Base-by-base conservation (phyloP, 805 yeast genomes). In the Teunomyces aglyptinius region DNA sequence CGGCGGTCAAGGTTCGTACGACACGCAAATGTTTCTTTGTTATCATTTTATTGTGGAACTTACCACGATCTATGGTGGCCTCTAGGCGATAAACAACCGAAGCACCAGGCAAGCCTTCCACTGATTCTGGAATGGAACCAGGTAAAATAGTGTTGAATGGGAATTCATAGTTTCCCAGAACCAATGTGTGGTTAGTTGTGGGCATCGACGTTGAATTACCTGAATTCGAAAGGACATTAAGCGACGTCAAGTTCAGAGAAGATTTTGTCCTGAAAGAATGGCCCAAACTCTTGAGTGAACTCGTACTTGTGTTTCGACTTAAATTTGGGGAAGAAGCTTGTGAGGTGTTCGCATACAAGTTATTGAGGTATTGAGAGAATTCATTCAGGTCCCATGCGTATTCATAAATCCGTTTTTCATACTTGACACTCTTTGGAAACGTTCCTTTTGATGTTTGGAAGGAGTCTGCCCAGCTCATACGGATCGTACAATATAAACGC, bases 121-220 rank as follows among this genome's bases (percentile, higher is more conserved):
- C 84, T 22, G 95, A 84, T 64, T 94, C 99, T 1, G 89, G 83
- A 39, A 86, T 75, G 32, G 82, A 75, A 1, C 98, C 98, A 0
- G 96, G 96, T 18, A 92, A 60, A 19, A 90, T 76, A 0, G 92
- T 78, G 50, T 85, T 85, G 62, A 94, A 94, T 0, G 98, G 97
- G 56, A 94, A 81, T 59, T 87, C 96, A 60, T 92, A 90, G 63
- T 87, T 87, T 0, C 98, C 98, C 49, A 77, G 81, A 1, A 73
- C 75, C 46, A 86, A 62, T 4, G 75, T 65, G 49, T 77, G 80
- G 27, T 45, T 15, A 3, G 19, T 28, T 11, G 44, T 46, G 28
- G 15, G 44, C 6, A 43, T 44, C 18, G 28, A 16, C 12, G 44
- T 31, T 12, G 36, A 16, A 12, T 13, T 20, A 26, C 27, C 20